Conservation (phyloP, 768 basidiomycete species). For the Amanita pallidorosea region DNA sequence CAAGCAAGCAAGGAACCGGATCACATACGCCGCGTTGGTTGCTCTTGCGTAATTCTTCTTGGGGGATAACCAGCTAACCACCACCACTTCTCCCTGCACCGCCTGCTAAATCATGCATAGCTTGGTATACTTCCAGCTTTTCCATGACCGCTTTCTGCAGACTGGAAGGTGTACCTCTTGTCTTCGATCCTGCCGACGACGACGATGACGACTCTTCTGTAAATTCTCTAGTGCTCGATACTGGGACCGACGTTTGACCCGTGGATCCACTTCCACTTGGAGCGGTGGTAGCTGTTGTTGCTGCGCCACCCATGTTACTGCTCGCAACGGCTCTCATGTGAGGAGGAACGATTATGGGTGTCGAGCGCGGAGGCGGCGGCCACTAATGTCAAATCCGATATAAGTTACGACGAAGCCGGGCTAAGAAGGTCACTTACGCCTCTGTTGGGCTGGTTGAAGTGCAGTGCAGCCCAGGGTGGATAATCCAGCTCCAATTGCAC, state of each 20-base stretch:
- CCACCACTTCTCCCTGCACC: not conserved
- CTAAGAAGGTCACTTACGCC: conserved; percentile 39
- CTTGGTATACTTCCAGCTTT: conserved; percentile 62
- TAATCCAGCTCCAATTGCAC: conserved; percentile 71
- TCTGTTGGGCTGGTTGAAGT: conserved; percentile 77
- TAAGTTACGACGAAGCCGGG: not conserved
- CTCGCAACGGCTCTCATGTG: conserved; percentile 28
- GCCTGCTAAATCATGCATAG: conserved; percentile 38
- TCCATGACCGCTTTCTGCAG: conserved; percentile 70
- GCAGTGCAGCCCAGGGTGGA: conserved; percentile 82
- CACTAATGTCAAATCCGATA: conserved; percentile 33
- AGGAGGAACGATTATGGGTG: conserved; percentile 69
- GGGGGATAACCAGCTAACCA: not conserved
- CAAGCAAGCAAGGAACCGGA: not conserved
- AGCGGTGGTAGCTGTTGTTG: conserved; percentile 5
- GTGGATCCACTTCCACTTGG: not conserved
- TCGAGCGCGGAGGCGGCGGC: conserved; percentile 74
- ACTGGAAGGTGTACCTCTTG: conserved; percentile 43
- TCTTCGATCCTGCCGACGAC: conserved; percentile 12
- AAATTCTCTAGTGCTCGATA: not conserved
- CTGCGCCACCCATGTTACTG: conserved; percentile 2
- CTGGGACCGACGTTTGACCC: not conserved
- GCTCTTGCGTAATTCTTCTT: not conserved
- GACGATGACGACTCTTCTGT: not conserved
- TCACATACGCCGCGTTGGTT: not conserved